phyloP scores from a whole-genome alignment of 257 asterid species.

The Ilex aquifolium region DNA sequence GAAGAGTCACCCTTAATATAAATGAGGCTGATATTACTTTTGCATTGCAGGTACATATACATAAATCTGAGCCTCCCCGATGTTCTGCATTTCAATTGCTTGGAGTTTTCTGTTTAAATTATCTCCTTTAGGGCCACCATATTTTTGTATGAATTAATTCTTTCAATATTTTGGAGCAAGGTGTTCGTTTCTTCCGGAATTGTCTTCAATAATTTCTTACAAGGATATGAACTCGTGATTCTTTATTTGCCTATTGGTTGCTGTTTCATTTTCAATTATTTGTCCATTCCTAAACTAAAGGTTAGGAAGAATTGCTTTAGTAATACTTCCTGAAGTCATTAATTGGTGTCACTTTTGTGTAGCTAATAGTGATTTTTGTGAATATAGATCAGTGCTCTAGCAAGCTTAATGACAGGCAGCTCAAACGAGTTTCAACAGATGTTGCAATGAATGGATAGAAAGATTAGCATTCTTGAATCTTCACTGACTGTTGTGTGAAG shows the following conservation, averaged over 20 bases:
- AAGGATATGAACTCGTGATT: not conserved
- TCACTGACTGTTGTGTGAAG: no score
- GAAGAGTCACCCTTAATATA: conserved; percentile 64
- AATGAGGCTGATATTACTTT: conserved; percentile 73
- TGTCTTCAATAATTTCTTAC: conserved; percentile 48
- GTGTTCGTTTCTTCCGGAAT: conserved; percentile 84
- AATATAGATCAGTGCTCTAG: no score
- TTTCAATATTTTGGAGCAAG: conserved; percentile 37
- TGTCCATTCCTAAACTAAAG: conserved; percentile 1
- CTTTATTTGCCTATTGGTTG: not conserved
- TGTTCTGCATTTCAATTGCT: not conserved
- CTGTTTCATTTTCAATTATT: not conserved
- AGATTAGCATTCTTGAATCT: no score
- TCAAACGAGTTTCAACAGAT: no score
- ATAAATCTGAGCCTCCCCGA: not conserved
- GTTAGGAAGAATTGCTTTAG: not conserved
- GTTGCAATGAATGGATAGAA: no score
- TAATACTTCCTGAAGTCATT: no score
- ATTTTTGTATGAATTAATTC: conserved; percentile 4
- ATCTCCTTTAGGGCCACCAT: not conserved
- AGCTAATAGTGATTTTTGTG: no score
- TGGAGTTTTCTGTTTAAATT: not conserved
- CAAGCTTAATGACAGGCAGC: no score
- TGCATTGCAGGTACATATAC: conserved; percentile 64
- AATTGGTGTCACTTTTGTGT: no score